phyloP scores from a whole-genome alignment of 805 yeast species.

The Debaryomyces castellii region DNA sequence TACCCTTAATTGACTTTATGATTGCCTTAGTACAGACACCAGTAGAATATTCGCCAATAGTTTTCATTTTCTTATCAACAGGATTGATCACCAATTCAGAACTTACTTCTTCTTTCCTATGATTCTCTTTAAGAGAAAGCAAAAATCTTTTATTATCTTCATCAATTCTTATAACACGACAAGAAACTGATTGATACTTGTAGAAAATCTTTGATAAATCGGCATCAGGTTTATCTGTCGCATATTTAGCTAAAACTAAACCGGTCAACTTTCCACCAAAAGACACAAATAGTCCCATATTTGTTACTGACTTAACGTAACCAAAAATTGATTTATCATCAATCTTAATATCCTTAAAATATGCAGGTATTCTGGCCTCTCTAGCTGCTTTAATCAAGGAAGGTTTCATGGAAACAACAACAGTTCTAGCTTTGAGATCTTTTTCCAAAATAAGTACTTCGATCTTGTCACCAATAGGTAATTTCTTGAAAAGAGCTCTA shows the following conservation, averaged over 20 bases:
- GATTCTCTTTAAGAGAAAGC: conserved; percentile 52
- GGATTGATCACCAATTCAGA: conserved; percentile 50
- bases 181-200: conserved; percentile 69
- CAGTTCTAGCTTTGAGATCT: conserved; percentile 58
- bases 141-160: conserved; percentile 69
- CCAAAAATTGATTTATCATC: conserved; percentile 57
- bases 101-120: conserved; percentile 20
- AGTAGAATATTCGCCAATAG: conserved; percentile 50
- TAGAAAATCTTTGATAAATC: conserved; percentile 56
- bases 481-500: conserved; percentile 61
- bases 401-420: conserved; percentile 62
- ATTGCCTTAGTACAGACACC: conserved; percentile 64
- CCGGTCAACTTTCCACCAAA: conserved; percentile 84
- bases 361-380: conserved; percentile 50
- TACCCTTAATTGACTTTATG: conserved; percentile 62
- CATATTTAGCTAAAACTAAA: conserved; percentile 72
- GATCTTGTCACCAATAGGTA: conserved; percentile 59
- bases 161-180: conserved; percentile 66
- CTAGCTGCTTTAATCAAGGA: conserved; percentile 67
- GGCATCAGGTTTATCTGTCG: conserved; percentile 49
- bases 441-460: conserved; percentile 69
- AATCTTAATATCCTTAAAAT: conserved; percentile 55
- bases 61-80: conserved; percentile 52
- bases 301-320: conserved; percentile 74
- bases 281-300: conserved; percentile 76